Evolutionary conservation across 805 yeast species (phyloP).

Genomic region (Jamesozyma hellenica): DNA sequence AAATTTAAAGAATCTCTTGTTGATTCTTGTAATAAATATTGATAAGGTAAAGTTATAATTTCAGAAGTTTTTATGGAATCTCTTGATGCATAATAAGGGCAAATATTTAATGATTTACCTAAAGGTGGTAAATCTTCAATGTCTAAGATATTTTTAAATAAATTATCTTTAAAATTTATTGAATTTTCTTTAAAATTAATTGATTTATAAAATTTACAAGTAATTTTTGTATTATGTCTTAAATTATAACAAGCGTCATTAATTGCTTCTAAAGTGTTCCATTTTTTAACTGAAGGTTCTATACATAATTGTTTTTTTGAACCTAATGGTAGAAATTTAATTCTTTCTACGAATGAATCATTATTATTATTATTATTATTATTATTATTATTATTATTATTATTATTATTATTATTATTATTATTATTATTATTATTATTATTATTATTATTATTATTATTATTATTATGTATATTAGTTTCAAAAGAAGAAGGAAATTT

Average conservation of each 20-base stretch:
- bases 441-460: slow-evolving; percentile 4
- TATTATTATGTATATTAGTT: slow-evolving; percentile 3
- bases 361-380: slow-evolving; percentile 6
- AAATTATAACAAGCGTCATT: slow-evolving; percentile 77
- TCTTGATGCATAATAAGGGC: slow-evolving; percentile 78
- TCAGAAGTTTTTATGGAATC: slow-evolving; percentile 52
- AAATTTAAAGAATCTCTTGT: slow-evolving; percentile 53
- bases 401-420: slow-evolving; percentile 4
- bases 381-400: slow-evolving; percentile 2
- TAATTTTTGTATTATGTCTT: slow-evolving; percentile 33
- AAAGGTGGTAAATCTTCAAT: slow-evolving; percentile 65
- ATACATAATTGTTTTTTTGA: slow-evolving; percentile 82
- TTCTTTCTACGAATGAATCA: slow-evolving; percentile 33
- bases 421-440: slow-evolving; percentile 4
- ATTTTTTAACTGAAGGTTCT: slow-evolving; percentile 46
- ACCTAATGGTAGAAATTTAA: slow-evolving; percentile 64
- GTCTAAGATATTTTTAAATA: slow-evolving; percentile 51
- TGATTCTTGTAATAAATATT: slow-evolving; percentile 50
- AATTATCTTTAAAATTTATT: slow-evolving; percentile 42
- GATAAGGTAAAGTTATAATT: slow-evolving; percentile 78
- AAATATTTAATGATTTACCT: slow-evolving; percentile 48
- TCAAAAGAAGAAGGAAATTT: slow-evolving; percentile 50
- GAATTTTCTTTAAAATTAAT: slow-evolving; percentile 32
- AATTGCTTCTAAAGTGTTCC: slow-evolving; percentile 42
- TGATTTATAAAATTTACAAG: slow-evolving; percentile 29